Base-by-base conservation (phyloP, 805 yeast species). In the Lipomyces spencermartinsiae region DNA sequence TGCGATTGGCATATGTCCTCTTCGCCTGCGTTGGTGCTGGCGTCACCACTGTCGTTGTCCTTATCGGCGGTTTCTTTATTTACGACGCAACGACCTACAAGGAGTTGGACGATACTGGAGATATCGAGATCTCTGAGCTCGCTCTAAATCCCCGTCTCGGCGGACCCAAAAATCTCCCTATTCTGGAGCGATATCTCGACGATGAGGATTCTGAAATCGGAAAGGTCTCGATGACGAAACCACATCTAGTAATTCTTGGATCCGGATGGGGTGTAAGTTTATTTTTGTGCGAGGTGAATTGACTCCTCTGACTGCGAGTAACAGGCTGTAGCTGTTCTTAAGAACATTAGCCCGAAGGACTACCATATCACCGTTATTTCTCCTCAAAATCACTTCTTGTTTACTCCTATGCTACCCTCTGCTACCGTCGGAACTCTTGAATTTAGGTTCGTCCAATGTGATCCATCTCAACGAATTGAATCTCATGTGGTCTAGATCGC, bases 391-490 rank as follows among this genome's bases (percentile, higher is more conserved):
- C 94, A 92, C 83, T 74, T 93, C 81, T 83, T 94, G 75, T 93
- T 94, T 84, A 93, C 98, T 64, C 98, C 98, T 16, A 83, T 93
- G 78, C 84, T 93, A 74, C 98, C 98, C 56, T 91, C 97, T 22
- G 91, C 93, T 71, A 97, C 98, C 65, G 93, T 97, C 51, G 98
- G 98, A 70, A 91, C 97, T 61, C 65, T 69, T n/a, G 68, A 69
- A 53, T 67, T 67, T 33, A 56, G 68, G 68, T 65, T 56, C 25
- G 68, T 34, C 9, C 49, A 0, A 2, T 19, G 22, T 4, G 10
- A 43, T 16, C n/a, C 2, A 43, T 43, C 49, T n/a, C 22, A 43
- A 7, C 22, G 22, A 43, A 43, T 9, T 14, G 9, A n/a, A 35
- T 9, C 49, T 60, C 37, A 22, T 14, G 9, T 31, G 53, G 35